A percentile compares a stretch with the other conserved stretches of the same genome.
Conservation (phyloP, 164 flowering plant species). For the Warburgia ugandensis region DNA sequence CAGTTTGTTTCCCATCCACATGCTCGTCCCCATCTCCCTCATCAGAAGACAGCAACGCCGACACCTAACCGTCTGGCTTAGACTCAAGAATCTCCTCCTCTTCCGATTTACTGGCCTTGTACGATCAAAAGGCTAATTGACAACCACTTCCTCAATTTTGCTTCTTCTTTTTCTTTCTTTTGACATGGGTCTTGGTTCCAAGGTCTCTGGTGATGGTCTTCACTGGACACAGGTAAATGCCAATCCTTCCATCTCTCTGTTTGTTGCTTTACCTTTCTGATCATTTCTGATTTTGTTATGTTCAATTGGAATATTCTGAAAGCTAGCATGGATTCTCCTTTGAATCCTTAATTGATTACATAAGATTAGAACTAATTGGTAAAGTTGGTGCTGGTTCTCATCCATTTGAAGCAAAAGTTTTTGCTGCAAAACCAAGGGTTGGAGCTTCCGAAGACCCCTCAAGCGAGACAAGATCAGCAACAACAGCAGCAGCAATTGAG, state of each 20-base stretch:
- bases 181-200: slow-evolving; percentile 55
- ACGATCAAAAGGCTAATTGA: slow-evolving; percentile 24
- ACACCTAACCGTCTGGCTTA: slow-evolving; percentile 1
- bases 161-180: no score
- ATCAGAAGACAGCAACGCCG: background rate
- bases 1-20: no score
- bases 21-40: background rate
- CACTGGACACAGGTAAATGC: slow-evolving; percentile 28
- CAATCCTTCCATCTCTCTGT: background rate
- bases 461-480: slow-evolving; percentile 18
- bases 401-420: slow-evolving; percentile 10
- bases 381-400: background rate
- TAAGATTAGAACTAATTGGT: background rate
- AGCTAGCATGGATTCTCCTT: background rate
- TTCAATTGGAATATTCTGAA: background rate
- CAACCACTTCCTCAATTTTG: background rate
- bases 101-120: slow-evolving; percentile 23
- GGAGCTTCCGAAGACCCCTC: slow-evolving; percentile 24
- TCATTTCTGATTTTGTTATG: background rate
- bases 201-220: slow-evolving; percentile 37
- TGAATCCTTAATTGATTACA: background rate
- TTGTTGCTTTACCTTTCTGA: background rate
- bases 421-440: slow-evolving; percentile 17
- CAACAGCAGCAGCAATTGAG: slow-evolving; percentile 33
- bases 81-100: slow-evolving; percentile 19